A percentile compares a stretch with the other conserved stretches of the same genome.
Conservation (phyloP, 306 rosid species). For the Senna siamea region DNA sequence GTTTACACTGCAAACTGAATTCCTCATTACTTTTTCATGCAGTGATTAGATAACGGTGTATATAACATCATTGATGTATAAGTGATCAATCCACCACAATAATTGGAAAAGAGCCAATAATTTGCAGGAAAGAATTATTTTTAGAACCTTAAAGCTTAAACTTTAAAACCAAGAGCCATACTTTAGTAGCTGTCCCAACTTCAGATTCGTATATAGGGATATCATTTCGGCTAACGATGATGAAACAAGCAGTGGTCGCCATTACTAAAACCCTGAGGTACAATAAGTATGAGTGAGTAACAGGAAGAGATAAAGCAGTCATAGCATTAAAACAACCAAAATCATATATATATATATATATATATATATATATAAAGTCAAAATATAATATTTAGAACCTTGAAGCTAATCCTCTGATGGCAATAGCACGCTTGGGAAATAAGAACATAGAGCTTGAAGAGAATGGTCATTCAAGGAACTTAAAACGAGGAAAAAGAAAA, state of each 20-base stretch:
- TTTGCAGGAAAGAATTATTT: background rate
- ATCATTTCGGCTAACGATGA: slow-evolving; percentile 94
- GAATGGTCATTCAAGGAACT: background rate
- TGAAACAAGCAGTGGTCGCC: slow-evolving; percentile 96
- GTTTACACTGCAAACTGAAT: background rate
- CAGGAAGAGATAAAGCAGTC: background rate
- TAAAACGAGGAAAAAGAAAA: background rate
- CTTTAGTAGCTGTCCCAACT: slow-evolving; percentile 97
- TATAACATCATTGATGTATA: slow-evolving; percentile 21
- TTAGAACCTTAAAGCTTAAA: slow-evolving; percentile 6
- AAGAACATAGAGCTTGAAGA: background rate
- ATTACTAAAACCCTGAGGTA: slow-evolving; percentile 44
- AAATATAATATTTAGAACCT: background rate
- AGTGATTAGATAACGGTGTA: background rate
- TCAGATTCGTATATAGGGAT: slow-evolving; percentile 98
- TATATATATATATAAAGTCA: slow-evolving; percentile 20
- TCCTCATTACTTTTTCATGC: slow-evolving; percentile 21
- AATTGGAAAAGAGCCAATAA: slow-evolving; percentile 25
- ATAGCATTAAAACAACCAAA: slow-evolving; percentile 4
- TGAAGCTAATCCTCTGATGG: slow-evolving; percentile 9
- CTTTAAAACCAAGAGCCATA: slow-evolving; percentile 32
- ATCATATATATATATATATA: background rate
- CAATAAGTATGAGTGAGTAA: background rate
- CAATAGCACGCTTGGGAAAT: background rate
- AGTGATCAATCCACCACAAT: slow-evolving; percentile 1